These are phyloP conservation scores for Aphanomyces cochlioides DNA, from an alignment of 352 stramenopile genomes.

Conservation along the genomic window DNA sequence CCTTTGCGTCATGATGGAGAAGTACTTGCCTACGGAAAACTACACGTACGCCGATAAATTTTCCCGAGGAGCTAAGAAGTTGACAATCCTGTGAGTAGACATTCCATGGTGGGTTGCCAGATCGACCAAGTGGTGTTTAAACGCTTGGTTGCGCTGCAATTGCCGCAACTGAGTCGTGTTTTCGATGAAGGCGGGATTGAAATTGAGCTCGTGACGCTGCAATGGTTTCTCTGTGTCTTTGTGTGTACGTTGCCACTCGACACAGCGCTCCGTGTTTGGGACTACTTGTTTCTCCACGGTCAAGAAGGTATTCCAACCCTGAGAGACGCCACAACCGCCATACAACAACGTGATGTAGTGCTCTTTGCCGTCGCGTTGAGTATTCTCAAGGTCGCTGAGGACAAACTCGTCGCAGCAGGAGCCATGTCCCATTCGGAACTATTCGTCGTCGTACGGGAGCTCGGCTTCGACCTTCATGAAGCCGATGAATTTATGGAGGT, in stretches of 20 bases:
- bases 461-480: slow-evolving; percentile 52
- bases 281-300: slow-evolving; percentile 72
- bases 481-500: slow-evolving; percentile 43
- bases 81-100: slow-evolving; percentile 21
- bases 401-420: slow-evolving; percentile 35
- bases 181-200: slow-evolving; percentile 45
- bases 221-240: slow-evolving; percentile 85
- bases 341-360: slow-evolving; percentile 22
- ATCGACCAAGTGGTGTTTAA: slow-evolving; percentile 75
- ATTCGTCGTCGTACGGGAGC: slow-evolving; percentile 41
- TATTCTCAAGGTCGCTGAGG: slow-evolving; percentile 44
- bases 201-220: slow-evolving; percentile 71
- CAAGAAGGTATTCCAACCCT: slow-evolving; percentile 34
- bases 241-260: slow-evolving; percentile 73
- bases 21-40: slow-evolving; percentile 64
- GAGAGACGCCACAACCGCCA: too few species aligned
- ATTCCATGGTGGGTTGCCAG: slow-evolving; percentile 65
- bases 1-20: slow-evolving; percentile 64
- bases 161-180: slow-evolving; percentile 40
- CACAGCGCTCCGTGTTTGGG: slow-evolving; percentile 65
- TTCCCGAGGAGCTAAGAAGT: not conserved
- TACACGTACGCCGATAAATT: slow-evolving; percentile 43
- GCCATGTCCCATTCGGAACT: slow-evolving; percentile 38
- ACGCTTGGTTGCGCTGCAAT: slow-evolving; percentile 45
- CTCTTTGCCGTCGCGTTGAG: slow-evolving; percentile 47